Evolutionary conservation across 371 early-diverging fungal genomes (phyloP).

Genomic region (Syncephalastrum contaminatum): DNA sequence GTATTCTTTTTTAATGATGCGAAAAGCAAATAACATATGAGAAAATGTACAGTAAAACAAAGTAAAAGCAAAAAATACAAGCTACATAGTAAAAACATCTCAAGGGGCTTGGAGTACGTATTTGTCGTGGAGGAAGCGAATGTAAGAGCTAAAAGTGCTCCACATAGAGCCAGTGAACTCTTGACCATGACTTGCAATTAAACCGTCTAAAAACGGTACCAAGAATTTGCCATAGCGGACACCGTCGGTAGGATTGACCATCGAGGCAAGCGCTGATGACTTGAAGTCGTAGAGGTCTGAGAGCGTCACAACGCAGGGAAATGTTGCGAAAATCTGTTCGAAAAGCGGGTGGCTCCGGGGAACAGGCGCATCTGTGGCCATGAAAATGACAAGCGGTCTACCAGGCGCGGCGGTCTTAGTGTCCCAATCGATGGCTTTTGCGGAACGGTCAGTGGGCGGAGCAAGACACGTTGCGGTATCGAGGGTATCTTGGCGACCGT

Average conservation of each 20-base stretch:
- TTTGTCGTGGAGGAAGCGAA: conserved; percentile 22
- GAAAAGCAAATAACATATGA: no score
- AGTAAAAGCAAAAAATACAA: no score
- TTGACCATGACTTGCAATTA: conserved; percentile 42
- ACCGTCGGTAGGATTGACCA: conserved; percentile 37
- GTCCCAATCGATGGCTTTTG: conserved; percentile 21
- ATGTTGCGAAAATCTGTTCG: conserved; percentile 18
- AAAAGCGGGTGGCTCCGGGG: conserved; percentile 21
- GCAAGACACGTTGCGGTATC: neutral
- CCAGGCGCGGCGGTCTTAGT: conserved; percentile 13
- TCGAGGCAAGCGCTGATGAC: conserved; percentile 22
- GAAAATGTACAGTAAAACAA: no score
- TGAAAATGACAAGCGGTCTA: conserved; percentile 36
- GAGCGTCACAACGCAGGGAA: conserved; percentile 42
- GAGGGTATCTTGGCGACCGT: neutral
- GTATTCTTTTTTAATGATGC: no score
- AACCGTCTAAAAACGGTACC: conserved; percentile 44
- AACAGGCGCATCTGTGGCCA: conserved; percentile 42
- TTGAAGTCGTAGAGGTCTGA: conserved; percentile 31
- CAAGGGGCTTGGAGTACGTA: conserved; percentile 1
- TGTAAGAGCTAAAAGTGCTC: conserved; percentile 33
- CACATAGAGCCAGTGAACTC: conserved; percentile 32
- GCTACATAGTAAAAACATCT: no score
- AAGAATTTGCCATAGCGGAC: conserved; percentile 32
- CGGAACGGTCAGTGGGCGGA: neutral